Conservation (phyloP, 1,284 basidiomycete species). For the Ganoderma sp. region DNA sequence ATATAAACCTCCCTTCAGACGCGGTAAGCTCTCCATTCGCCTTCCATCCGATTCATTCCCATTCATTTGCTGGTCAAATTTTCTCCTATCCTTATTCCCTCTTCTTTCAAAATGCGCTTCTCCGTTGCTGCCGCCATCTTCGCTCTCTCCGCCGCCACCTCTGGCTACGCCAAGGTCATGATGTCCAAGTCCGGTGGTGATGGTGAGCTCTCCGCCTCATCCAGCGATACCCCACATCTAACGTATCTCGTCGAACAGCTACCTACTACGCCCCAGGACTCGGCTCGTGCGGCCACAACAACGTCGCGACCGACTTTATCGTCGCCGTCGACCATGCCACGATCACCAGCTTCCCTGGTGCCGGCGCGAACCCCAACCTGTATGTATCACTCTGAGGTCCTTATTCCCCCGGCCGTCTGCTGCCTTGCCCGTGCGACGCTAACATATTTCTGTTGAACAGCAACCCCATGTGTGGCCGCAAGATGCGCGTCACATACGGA, state of each 20-base stretch:
- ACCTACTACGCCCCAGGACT: conserved; percentile 31
- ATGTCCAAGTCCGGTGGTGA: conserved; percentile 4
- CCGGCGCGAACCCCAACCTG: conserved; percentile 29
- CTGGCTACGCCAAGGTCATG: not conserved
- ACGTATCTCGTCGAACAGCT: conserved; percentile 1
- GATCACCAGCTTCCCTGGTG: conserved; percentile 31
- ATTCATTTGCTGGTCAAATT: not conserved
- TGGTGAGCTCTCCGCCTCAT: not conserved
- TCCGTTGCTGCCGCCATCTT: not conserved
- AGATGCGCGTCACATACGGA: conserved; percentile 35
- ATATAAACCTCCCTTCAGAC: not conserved
- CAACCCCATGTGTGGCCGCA: conserved; percentile 46
- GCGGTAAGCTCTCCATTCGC: conserved; percentile 15
- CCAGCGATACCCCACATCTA: not conserved
- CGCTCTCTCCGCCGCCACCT: not conserved
- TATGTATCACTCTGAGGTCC: conserved; percentile 2
- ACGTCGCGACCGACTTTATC: conserved; percentile 32
- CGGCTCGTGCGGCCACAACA: conserved; percentile 30
- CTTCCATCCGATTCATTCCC: conserved; percentile 11
- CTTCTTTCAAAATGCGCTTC: conserved; percentile 3
- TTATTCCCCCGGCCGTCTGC: not conserved
- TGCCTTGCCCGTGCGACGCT: not conserved
- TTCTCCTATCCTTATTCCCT: not conserved
- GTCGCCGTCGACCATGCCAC: conserved; percentile 27
- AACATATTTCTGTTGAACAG: conserved; percentile 5